phyloP scores from a whole-genome alignment of 805 yeast species.

The Komagataella mondaviorum region DNA sequence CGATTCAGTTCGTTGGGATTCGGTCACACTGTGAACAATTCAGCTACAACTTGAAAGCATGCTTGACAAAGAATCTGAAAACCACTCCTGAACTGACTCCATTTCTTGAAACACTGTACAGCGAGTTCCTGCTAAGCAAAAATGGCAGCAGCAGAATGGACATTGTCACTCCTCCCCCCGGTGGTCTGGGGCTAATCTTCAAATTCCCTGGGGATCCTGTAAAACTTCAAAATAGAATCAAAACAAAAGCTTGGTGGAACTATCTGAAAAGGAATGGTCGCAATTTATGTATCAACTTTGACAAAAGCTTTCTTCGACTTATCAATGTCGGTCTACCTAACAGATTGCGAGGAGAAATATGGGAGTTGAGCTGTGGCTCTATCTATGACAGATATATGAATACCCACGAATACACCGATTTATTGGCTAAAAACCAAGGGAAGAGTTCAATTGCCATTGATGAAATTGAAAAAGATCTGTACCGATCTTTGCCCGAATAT shows the following conservation, averaged over 20 bases:
- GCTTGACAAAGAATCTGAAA: slow-evolving; percentile 48
- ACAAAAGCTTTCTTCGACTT: slow-evolving; percentile 67
- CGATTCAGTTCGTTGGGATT: slow-evolving; percentile 67
- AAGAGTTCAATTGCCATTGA: slow-evolving; percentile 76
- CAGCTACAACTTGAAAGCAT: slow-evolving; percentile 50
- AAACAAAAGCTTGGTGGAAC: slow-evolving; percentile 90
- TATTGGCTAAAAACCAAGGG: slow-evolving; percentile 49
- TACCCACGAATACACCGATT: slow-evolving; percentile 39
- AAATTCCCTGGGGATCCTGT: slow-evolving; percentile 85
- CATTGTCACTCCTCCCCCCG: slow-evolving; percentile 45
- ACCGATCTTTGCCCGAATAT: slow-evolving; percentile 90
- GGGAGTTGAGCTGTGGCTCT: slow-evolving; percentile 90
- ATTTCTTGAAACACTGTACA: slow-evolving; percentile 62
- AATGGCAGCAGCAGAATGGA: slow-evolving; percentile 30
- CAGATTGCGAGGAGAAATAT: slow-evolving; percentile 83
- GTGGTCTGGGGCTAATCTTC: slow-evolving; percentile 78
- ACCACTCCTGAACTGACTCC: slow-evolving; percentile 48
- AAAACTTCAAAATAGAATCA: slow-evolving; percentile 65
- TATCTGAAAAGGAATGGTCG: slow-evolving; percentile 76
- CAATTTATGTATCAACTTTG: slow-evolving; percentile 61
- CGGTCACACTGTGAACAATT: slow-evolving; percentile 71
- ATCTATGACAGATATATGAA: slow-evolving; percentile 58
- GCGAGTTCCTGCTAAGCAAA: slow-evolving; percentile 66
- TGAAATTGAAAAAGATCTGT: slow-evolving; percentile 92
- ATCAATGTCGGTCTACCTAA: slow-evolving; percentile 92